Percentiles rank a stretch among this genome's conserved stretches.
Evolutionary conservation across 257 asterid genomes (phyloP).

Genomic region (Craterostigma plantagineum): DNA sequence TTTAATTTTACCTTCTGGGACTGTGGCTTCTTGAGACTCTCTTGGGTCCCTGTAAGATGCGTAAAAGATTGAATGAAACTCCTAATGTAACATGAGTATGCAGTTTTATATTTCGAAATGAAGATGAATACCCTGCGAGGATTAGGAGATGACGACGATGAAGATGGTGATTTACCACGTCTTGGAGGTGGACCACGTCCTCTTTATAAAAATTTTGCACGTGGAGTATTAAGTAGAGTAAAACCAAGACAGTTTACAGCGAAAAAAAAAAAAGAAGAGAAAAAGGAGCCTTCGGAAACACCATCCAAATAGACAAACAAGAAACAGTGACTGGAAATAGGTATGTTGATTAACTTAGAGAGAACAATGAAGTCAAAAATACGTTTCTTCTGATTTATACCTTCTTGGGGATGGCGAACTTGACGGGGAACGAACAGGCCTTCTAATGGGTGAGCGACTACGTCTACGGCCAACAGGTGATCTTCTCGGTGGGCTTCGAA

Average conservation of each 20-base stretch:
- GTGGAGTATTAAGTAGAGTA: no score
- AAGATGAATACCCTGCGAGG: slow-evolving; percentile 30
- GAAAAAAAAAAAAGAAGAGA: neutral
- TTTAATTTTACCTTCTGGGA: slow-evolving; percentile 31
- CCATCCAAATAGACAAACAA: neutral
- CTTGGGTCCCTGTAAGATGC: slow-evolving; percentile 20
- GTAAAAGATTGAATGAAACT: neutral
- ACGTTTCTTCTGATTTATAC: slow-evolving; percentile 16
- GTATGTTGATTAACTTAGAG: neutral
- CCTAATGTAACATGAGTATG: neutral
- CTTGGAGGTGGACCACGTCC: slow-evolving; percentile 48
- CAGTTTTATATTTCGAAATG: neutral
- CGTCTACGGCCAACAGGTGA: slow-evolving; percentile 79
- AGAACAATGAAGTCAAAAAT: neutral
- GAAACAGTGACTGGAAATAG: neutral
- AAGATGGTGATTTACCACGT: slow-evolving; percentile 36
- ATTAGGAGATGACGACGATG: slow-evolving; percentile 35
- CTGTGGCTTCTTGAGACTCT: slow-evolving; percentile 41
- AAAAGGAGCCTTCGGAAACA: slow-evolving; percentile 1
- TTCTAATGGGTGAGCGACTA: slow-evolving; percentile 80
- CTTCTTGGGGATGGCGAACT: slow-evolving; percentile 76
- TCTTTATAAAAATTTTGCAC: slow-evolving; percentile 14
- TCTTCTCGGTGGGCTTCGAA: slow-evolving; percentile 78
- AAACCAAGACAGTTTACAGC: no score
- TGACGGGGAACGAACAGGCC: slow-evolving; percentile 82